Base-by-base conservation (phyloP, 73 alveolate species). In the Blepharisma stoltei region DNA sequence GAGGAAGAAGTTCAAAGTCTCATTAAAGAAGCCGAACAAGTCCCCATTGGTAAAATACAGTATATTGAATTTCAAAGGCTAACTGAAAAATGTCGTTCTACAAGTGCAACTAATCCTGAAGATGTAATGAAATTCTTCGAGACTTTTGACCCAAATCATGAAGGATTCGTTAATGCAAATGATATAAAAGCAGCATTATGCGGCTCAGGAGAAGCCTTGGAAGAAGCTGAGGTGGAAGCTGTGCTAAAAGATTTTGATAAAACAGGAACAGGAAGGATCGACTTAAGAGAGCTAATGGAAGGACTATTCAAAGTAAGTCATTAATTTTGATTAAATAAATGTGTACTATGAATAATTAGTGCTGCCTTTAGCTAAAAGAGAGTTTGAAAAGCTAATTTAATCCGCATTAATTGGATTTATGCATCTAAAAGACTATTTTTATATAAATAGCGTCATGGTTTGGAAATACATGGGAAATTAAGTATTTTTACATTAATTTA, bases 211-310 rank as follows among this genome's bases (percentile, higher is more conserved):
- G 73, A 60, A 25, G 45, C 37, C 18, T 25, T 60, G 2, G 11
- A 11, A 20, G 73, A 60, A 20, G 73, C 14, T 8, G 73, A 60
- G 45, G 38, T 60, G 18, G 46, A 14, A 9, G 46, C 11, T n/a
- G 73, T 60, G 18, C 11, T 60, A 8, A 25, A 60, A 25, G 73
- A 60, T 8, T 60, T 60, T 25, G 73, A 60, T 5, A 25, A 14
- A 11, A 5, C 14, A 8, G 46, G 46, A 8, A 38, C 14, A 8
- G 73, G 73, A 38, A 60, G 23, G 14, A 60, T 60, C n/a, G 21
- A 11, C 4, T 50, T 50, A 4, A 18, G 21, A 50, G 65, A 50
- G 21, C 21, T 50, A 11, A 50, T 50, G n/a, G 27, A 50, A 14
- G 65, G 65, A 4, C 27, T 50, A 50, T 18, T 50, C 65, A 50